Percentiles rank a stretch among this genome's conserved stretches.
Evolutionary conservation across 2,329 filamentous ascomycete species (phyloP).

Genomic region (Pseudopithomyces maydicus): DNA sequence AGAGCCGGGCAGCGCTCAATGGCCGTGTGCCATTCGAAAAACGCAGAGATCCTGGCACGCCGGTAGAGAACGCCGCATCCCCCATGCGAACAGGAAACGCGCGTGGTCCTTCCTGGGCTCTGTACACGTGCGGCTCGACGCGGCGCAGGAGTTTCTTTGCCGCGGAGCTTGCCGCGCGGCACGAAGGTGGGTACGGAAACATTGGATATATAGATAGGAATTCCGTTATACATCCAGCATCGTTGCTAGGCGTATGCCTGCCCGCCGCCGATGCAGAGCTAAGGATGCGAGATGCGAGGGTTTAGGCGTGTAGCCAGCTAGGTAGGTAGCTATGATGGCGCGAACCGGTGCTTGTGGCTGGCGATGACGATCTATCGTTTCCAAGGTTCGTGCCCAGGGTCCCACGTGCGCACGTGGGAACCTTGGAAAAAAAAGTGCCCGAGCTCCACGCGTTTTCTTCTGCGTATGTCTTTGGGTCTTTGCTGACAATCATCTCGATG

Average conservation of each 20-base stretch:
- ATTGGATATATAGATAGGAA: too few species aligned
- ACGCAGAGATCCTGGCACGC: background rate
- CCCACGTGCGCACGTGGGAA: background rate
- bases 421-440: too few species aligned
- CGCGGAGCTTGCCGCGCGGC: constrained; percentile 5
- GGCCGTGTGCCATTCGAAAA: background rate
- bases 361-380: background rate
- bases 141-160: background rate
- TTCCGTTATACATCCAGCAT: background rate
- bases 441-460: background rate
- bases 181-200: constrained; percentile 7
- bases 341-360: background rate
- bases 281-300: background rate
- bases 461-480: too few species aligned
- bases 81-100: constrained; percentile 1
- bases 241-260: background rate
- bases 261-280: background rate
- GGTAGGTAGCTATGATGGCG: background rate
- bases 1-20: too few species aligned
- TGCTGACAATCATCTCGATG: too few species aligned
- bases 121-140: background rate
- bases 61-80: background rate
- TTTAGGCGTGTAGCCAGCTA: background rate
- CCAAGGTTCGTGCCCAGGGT: too few species aligned
- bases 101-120: background rate